Base-by-base conservation (phyloP, 805 yeast species). In the Candida ortonii region DNA sequence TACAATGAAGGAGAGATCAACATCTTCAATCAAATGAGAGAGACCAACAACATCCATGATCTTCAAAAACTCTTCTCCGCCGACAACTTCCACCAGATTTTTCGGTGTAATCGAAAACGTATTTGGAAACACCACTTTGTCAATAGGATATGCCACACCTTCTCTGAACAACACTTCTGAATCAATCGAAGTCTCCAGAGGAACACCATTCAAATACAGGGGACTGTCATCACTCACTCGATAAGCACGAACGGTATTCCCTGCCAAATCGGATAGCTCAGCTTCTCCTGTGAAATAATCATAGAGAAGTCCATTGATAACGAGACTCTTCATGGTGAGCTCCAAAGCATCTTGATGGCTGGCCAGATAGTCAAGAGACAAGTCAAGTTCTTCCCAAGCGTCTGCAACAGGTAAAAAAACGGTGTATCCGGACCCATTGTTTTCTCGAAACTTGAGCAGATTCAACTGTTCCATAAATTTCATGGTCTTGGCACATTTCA, bases 141-240 rank as follows among this genome's bases (percentile, higher is more conserved):
- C 62, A 9, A 84, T 63, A 1, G 89, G 78, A 53, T 86, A 96
- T 1, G 84, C 75, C 0, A 89, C 95, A 1, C 97, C 97, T 54
- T 84, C 82, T 43, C 75, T 78, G 54, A 84, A 89, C 10, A 89
- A 52, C 6, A 85, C 71, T 53, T 89, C 96, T 1, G 75, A 59
- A 39, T 73, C 69, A 33, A 68, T 46, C 0, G 70, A 64, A 1
- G 72, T 41, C 2, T 60, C 42, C 4, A 73, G 22, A n/a, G 49
- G 55, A 10, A 33, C 28, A 16, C 49, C 41, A 16, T 49, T 41
- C 14, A 55, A 14, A 11, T 18, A 22, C 5, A 49, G 23, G 5
- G 21, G 10, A 10, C 24, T 12, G 2, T 38, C 43, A 5, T 34
- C 32, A 6, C 33, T 22, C 10, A 37, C 22, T 19, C 35, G 42